Percentiles rank a stretch among this genome's conserved stretches.
Conservation (phyloP, 768 basidiomycete genomes). For the Neoboletus subvelutipes region DNA sequence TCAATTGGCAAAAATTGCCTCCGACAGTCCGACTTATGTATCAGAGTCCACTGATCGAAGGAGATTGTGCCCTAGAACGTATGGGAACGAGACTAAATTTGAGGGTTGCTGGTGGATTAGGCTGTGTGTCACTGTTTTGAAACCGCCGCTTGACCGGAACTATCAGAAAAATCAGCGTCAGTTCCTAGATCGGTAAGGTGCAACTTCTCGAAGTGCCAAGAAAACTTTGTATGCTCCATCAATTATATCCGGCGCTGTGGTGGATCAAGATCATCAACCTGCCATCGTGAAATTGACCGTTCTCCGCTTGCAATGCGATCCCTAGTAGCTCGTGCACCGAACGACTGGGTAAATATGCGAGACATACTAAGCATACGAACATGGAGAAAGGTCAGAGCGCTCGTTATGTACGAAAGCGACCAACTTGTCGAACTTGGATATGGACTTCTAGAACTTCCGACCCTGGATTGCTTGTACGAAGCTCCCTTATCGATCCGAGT, state of each 20-base stretch:
- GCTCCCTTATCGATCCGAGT: neutral
- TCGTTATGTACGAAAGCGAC: neutral
- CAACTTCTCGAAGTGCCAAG: neutral
- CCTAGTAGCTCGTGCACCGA: neutral
- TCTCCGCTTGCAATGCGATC: neutral
- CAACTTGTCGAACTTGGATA: neutral
- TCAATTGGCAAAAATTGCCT: no score
- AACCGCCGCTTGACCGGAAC: no score
- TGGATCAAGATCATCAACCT: neutral
- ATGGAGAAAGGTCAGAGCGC: neutral
- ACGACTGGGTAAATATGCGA: neutral
- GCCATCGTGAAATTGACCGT: neutral
- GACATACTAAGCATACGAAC: no score
- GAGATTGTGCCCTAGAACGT: no score
- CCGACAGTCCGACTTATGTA: no score
- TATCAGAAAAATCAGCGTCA: neutral
- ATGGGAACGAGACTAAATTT: no score
- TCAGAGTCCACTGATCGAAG: no score
- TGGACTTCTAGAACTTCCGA: neutral
- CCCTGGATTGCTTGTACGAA: neutral
- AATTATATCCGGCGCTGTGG: no score
- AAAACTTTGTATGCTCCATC: no score
- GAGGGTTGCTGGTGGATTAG: no score
- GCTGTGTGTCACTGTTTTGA: no score
- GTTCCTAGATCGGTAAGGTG: neutral